Evolutionary conservation across 164 flowering plant species (phyloP).

Genomic region (Liriodendron chinense): DNA sequence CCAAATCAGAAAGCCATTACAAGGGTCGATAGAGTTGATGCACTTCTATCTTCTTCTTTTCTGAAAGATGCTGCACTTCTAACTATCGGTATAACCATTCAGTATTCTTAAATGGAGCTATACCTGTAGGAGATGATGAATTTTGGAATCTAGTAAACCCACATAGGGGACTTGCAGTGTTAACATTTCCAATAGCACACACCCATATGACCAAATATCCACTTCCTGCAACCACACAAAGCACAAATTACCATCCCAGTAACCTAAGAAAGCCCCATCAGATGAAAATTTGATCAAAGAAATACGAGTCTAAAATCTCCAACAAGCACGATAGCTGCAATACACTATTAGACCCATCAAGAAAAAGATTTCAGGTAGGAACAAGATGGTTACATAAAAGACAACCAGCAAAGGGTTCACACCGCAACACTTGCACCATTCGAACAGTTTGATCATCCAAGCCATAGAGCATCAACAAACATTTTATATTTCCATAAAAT

Average conservation of each 20-base stretch:
- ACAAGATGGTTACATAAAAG: no score
- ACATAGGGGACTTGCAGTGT: conserved; percentile 75
- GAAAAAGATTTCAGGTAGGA: no score
- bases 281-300: no score
- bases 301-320: no score
- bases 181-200: conserved; percentile 72
- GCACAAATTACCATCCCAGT: not conserved
- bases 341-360: no score
- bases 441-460: no score
- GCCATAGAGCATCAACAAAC: no score
- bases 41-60: not conserved
- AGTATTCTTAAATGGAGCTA: conserved; percentile 5
- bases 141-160: conserved; percentile 48
- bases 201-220: conserved; percentile 97
- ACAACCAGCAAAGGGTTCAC: no score
- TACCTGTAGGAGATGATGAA: conserved; percentile 70
- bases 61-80: not conserved
- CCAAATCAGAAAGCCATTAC: no score
- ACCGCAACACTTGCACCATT: no score
- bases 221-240: conserved; percentile 58
- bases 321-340: no score
- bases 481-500: no score
- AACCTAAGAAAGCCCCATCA: not conserved
- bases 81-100: not conserved
- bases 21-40: not conserved